Conservation (phyloP, 805 yeast species). For the Saccharomycopsis vini region DNA sequence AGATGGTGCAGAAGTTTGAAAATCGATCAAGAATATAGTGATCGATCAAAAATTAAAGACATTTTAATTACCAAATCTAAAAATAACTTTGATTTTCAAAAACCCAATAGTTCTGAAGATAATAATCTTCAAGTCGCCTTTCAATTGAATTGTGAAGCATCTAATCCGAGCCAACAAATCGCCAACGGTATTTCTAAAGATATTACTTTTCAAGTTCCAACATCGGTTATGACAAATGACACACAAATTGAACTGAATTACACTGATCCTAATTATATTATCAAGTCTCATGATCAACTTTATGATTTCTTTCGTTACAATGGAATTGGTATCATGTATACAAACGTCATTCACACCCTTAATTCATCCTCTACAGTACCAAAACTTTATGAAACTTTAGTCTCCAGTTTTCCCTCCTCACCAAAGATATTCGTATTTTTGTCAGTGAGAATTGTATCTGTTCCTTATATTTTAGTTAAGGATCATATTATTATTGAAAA, state of each 20-base stretch:
- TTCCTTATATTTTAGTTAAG: conserved; percentile 33
- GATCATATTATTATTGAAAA: conserved; percentile 34
- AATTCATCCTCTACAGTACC: conserved; percentile 40
- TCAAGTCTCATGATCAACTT: background rate
- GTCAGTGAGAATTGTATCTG: conserved; percentile 33
- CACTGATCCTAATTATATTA: conserved; percentile 10
- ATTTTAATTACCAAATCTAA: too few relatives aligned
- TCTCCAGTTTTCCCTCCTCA: conserved; percentile 34
- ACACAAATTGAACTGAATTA: background rate
- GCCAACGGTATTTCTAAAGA: too few relatives aligned
- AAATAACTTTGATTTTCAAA: too few relatives aligned
- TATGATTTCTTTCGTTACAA: conserved; percentile 8
- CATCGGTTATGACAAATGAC: too few relatives aligned
- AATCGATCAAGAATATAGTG: conserved; percentile 30
- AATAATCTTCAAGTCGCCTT: too few relatives aligned
- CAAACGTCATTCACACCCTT: conserved; percentile 25
- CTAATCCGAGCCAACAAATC: too few relatives aligned
- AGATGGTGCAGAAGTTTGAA: conserved; percentile 37
- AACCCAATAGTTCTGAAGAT: too few relatives aligned
- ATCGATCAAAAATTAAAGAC: conserved; percentile 3
- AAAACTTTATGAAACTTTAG: conserved; percentile 17
- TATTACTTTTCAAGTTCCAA: too few relatives aligned
- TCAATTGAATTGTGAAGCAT: too few relatives aligned
- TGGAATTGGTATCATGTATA: conserved; percentile 17
- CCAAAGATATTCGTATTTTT: conserved; percentile 39